Evolutionary conservation across 2,329 filamentous ascomycete species (phyloP), one percentile per base, ranked within the genome.

Genomic region (Didymella exigua): DNA sequence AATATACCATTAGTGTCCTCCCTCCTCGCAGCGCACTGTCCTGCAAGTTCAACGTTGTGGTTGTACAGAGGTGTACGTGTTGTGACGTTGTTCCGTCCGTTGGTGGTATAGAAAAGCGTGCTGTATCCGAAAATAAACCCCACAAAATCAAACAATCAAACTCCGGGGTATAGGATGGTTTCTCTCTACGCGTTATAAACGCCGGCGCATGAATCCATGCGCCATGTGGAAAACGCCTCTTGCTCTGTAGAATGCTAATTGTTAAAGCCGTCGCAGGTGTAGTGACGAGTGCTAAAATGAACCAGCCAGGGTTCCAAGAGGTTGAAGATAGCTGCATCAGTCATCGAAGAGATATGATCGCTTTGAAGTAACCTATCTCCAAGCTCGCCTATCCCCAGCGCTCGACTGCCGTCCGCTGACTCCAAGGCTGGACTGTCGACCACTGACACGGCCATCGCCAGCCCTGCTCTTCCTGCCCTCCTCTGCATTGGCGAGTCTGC

Each of bases 121-220:
- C 41, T 33, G 30, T 24, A 34, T 41, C 16, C 19, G 46, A 50
- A 50, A 55, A 27, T 34, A 47, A 46, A 33, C 30, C 16, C n/a
- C 13, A 18, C 16, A 33, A 49, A 29, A 30, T 37, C 16, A 42
- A 54, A 42, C 34, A 43, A 30, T 14, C 33, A 40, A 47, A 47
- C 46, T 46, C 52, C 46, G 59, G 66, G 66, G 64, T 68, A 68
- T 68, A 67, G 62, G 59, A 68, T 67, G 60, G 60, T 59, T 44
- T 59, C 54, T 62, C 58, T 62, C n/a, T 49, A 59, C 53, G 58
- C 58, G 31, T 41, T 45, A 48, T 54, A 40, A 59, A 61, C 62
- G 54, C 62, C 61, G 24, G 47, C 29, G 42, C 52, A 55, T 55
- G 41, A 50, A 55, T 5, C n/a, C 42, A 49, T 55, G 52, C 36